phyloP scores from a whole-genome alignment of 768 basidiomycete genomes.

The Galerina sulciceps region DNA sequence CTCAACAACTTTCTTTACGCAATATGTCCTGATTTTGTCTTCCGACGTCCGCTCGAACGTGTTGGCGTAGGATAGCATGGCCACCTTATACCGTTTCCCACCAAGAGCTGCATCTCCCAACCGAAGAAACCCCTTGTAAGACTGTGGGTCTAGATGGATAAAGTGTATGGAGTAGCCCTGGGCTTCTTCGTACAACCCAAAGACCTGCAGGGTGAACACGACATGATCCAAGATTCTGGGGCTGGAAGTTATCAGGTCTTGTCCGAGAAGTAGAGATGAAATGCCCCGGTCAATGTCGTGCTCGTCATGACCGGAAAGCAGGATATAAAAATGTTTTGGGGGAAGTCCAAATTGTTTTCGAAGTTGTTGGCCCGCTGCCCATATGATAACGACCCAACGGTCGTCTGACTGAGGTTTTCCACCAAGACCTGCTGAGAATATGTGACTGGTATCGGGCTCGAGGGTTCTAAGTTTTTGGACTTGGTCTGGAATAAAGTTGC shows the following conservation, averaged over 20 bases:
- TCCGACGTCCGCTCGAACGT: slow-evolving; percentile 45
- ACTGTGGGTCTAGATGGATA: slow-evolving; percentile 33
- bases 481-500: slow-evolving; percentile 24
- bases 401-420: slow-evolving; percentile 34
- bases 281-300: slow-evolving; percentile 53
- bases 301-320: slow-evolving; percentile 44
- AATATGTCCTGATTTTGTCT: slow-evolving; percentile 41
- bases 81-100: slow-evolving; percentile 42
- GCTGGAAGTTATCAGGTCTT: not conserved
- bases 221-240: slow-evolving; percentile 15
- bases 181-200: slow-evolving; percentile 38
- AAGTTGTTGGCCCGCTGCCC: slow-evolving; percentile 55
- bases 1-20: slow-evolving; percentile 46
- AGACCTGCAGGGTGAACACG: slow-evolving; percentile 44
- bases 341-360: slow-evolving; percentile 53
- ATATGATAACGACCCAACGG: slow-evolving; percentile 56
- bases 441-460: slow-evolving; percentile 27
- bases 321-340: slow-evolving; percentile 61
- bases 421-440: slow-evolving; percentile 46
- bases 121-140: slow-evolving; percentile 52
- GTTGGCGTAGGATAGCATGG: slow-evolving; percentile 60
- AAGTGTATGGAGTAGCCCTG: slow-evolving; percentile 35
- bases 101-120: slow-evolving; percentile 49
- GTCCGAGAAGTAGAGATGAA: slow-evolving; percentile 39
- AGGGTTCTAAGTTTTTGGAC: slow-evolving; percentile 24